phyloP scores from a whole-genome alignment of 805 yeast genomes.

The Candida pseudoglaebosa region DNA sequence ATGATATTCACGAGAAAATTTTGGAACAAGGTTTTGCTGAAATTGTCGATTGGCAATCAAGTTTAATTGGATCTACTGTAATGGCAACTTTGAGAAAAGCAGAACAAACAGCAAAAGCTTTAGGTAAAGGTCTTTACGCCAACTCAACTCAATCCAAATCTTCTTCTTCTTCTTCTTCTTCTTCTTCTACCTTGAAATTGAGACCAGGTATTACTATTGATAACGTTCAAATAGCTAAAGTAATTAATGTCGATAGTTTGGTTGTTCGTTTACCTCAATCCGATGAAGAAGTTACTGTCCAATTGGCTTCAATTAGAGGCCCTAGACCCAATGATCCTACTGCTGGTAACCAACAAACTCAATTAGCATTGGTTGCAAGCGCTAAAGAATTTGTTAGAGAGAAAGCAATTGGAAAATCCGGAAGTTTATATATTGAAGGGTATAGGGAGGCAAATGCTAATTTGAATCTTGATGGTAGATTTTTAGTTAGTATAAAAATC shows the following conservation, averaged over 20 bases:
- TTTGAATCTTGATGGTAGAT: constrained; percentile 62
- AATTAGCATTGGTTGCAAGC: constrained; percentile 52
- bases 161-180: constrained; percentile 7
- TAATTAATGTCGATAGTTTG: constrained; percentile 67
- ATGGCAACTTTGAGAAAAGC: constrained; percentile 62
- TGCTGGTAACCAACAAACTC: constrained; percentile 26
- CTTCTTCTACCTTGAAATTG: constrained; percentile 17
- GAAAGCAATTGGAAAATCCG: constrained; percentile 66
- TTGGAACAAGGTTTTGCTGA: constrained; percentile 69
- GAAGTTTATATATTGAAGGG: constrained; percentile 59
- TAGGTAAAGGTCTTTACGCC: constrained; percentile 50
- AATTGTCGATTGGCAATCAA: constrained; percentile 77
- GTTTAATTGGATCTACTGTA: constrained; percentile 56
- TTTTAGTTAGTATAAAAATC: constrained; percentile 53
- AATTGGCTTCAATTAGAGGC: constrained; percentile 70
- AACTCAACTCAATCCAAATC: constrained; percentile 34
- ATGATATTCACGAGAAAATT: constrained; percentile 62
- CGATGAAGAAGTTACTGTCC: constrained; percentile 59
- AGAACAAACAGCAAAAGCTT: constrained; percentile 59
- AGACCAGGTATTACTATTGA: constrained; percentile 47
- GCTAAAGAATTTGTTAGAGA: constrained; percentile 77
- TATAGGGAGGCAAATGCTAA: constrained; percentile 51
- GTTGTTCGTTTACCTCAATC: constrained; percentile 46
- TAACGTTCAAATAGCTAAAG: constrained; percentile 52
- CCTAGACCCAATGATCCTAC: constrained; percentile 64